Evolutionary conservation across 352 stramenopile genomes (phyloP).

Genomic region (Elongisporangium undulatum): DNA sequence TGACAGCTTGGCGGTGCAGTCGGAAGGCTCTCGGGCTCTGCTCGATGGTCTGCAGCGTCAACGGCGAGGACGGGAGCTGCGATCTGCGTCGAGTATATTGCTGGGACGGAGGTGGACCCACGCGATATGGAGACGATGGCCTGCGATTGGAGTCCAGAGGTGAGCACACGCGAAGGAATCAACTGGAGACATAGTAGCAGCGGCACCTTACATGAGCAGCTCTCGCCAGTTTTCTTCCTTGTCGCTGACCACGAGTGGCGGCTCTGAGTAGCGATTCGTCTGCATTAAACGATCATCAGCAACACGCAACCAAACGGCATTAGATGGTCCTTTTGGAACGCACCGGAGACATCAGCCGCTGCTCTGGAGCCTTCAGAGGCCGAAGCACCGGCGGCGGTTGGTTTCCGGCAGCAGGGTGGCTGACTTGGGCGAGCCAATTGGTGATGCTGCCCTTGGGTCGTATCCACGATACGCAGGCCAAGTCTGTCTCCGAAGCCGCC

Average conservation of each 20-base stretch:
- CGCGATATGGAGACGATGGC: constrained; percentile 23
- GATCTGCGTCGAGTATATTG: constrained; percentile 17
- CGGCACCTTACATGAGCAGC: constrained; percentile 27
- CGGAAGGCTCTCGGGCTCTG: constrained; percentile 15
- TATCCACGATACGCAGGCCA: not conserved
- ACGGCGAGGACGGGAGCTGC: constrained; percentile 11
- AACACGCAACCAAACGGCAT: not conserved
- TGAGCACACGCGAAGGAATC: not conserved
- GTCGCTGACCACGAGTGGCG: not conserved
- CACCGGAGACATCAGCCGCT: not conserved
- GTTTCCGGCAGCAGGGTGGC: not conserved
- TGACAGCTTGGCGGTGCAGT: not conserved
- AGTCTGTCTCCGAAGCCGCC: too few species aligned
- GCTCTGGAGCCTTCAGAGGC: constrained; percentile 1
- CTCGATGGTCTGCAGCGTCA: constrained; percentile 18
- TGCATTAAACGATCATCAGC: not conserved
- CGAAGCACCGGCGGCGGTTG: constrained; percentile 5
- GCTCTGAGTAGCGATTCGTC: not conserved
- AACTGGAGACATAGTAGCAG: constrained; percentile 1
- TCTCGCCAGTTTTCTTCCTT: constrained; percentile 35
- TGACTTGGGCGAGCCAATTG: constrained; percentile 9
- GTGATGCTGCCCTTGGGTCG: not conserved
- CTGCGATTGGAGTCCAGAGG: constrained; percentile 10
- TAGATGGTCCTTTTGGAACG: not conserved
- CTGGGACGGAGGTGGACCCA: constrained; percentile 14